Conservation (phyloP, 768 basidiomycete genomes). For the Agaricus bisporus region DNA sequence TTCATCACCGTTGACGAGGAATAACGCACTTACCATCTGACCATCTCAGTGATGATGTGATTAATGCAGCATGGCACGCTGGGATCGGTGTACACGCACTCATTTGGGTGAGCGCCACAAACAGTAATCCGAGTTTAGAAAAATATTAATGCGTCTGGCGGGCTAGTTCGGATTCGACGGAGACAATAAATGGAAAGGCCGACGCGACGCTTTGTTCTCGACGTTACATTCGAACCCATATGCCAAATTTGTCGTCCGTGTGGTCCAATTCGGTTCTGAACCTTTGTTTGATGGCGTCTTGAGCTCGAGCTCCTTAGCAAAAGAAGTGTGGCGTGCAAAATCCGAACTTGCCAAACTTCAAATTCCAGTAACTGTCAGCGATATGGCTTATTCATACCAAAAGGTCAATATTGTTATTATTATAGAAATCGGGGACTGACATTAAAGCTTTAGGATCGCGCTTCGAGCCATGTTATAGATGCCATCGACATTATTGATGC, state of each 20-base stretch:
- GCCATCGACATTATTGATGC: slow-evolving; percentile 60
- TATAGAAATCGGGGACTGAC: neutral
- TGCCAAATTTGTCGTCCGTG: slow-evolving; percentile 60
- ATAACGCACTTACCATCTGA: neutral
- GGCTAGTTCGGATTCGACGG: slow-evolving; percentile 44
- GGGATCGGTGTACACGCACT: slow-evolving; percentile 69
- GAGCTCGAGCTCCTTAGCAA: slow-evolving; percentile 38
- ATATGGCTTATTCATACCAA: slow-evolving; percentile 56
- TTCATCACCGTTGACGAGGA: neutral
- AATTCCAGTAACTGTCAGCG: slow-evolving; percentile 68
- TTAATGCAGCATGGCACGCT: slow-evolving; percentile 64
- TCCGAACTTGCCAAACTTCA: slow-evolving; percentile 39
- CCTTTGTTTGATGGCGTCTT: slow-evolving; percentile 59
- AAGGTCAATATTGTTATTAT: slow-evolving; percentile 18
- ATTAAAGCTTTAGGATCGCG: slow-evolving; percentile 33
- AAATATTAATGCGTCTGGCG: neutral
- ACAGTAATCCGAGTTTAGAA: neutral
- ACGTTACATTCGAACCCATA: slow-evolving; percentile 53
- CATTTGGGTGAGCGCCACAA: slow-evolving; percentile 49
- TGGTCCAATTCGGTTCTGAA: slow-evolving; percentile 67
- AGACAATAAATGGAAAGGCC: slow-evolving; percentile 42
- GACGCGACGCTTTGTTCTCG: slow-evolving; percentile 45
- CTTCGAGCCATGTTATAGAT: slow-evolving; percentile 42
- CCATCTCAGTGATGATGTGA: slow-evolving; percentile 40
- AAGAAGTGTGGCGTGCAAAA: slow-evolving; percentile 46